phyloP scores from a whole-genome alignment of 306 rosid genomes.

The Lotus japonicus region DNA sequence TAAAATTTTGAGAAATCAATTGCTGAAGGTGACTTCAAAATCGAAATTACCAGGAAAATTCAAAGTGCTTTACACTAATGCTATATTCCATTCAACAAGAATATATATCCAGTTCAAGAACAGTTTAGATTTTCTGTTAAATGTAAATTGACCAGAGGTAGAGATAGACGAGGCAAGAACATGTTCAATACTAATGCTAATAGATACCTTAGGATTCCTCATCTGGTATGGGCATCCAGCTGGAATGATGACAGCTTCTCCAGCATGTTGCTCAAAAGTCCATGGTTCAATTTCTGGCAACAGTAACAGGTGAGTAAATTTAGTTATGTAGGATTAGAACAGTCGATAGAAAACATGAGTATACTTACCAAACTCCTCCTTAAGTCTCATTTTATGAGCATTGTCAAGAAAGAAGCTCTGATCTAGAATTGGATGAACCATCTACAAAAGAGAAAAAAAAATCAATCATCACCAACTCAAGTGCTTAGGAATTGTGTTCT shows the following conservation, averaged over 20 bases:
- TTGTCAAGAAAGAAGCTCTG: constrained; percentile 71
- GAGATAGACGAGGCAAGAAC: not conserved
- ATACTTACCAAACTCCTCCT: constrained; percentile 82
- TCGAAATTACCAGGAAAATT: not conserved
- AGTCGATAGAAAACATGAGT: not conserved
- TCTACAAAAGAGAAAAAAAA: constrained; percentile 49
- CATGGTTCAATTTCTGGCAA: constrained; percentile 89
- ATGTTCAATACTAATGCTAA: constrained; percentile 2
- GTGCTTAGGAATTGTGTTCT: constrained; percentile 16
- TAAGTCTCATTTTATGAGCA: constrained; percentile 69
- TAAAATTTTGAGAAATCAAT: not conserved
- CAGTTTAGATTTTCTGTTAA: not conserved
- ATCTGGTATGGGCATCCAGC: constrained; percentile 99
- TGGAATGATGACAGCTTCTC: constrained; percentile 96
- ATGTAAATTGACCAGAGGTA: not conserved
- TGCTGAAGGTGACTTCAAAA: constrained; percentile 9
- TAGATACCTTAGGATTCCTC: constrained; percentile 71
- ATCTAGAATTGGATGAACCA: constrained; percentile 84
- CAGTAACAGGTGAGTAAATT: constrained; percentile 15
- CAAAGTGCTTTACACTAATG: no score
- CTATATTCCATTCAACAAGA: not conserved
- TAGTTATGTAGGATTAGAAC: constrained; percentile 2
- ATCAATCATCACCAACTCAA: not conserved
- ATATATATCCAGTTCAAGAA: not conserved
- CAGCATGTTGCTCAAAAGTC: constrained; percentile 85